phyloP scores from a whole-genome alignment of 768 basidiomycete genomes.

The Trametes coccinea region DNA sequence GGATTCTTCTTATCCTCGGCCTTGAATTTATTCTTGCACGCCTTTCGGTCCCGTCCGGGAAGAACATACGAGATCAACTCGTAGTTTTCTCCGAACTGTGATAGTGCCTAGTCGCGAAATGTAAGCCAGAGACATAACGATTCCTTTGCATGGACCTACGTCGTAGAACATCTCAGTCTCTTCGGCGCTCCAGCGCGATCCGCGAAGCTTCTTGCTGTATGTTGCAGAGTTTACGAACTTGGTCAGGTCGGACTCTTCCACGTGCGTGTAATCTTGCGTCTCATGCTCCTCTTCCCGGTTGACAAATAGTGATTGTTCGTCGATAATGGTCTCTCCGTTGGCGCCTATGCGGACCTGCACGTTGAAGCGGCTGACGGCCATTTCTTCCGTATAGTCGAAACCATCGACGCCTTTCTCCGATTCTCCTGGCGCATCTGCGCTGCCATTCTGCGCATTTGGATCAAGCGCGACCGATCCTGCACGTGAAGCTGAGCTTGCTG shows the following conservation, averaged over 20 bases:
- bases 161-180: constrained; percentile 89
- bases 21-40: constrained; percentile 93
- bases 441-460: background rate
- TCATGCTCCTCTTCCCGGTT: constrained; percentile 71
- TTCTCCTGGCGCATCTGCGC: constrained; percentile 16
- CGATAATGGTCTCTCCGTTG: constrained; percentile 84
- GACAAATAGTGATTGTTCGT: constrained; percentile 81
- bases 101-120: constrained; percentile 62
- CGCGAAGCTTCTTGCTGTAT: constrained; percentile 78
- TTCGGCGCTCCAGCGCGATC: constrained; percentile 84
- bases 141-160: constrained; percentile 39
- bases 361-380: constrained; percentile 72
- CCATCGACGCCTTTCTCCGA: constrained; percentile 47
- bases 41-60: constrained; percentile 81
- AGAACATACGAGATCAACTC: constrained; percentile 87
- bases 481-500: background rate
- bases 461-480: background rate
- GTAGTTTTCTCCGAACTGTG: constrained; percentile 91
- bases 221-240: constrained; percentile 86
- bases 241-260: constrained; percentile 79
- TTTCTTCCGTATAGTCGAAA: constrained; percentile 68
- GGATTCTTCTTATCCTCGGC: constrained; percentile 83
- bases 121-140: background rate
- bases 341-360: constrained; percentile 87
- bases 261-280: constrained; percentile 70